Evolutionary conservation across 192 early-diverging fungal species (phyloP).

Genomic region (Podila epigama): DNA sequence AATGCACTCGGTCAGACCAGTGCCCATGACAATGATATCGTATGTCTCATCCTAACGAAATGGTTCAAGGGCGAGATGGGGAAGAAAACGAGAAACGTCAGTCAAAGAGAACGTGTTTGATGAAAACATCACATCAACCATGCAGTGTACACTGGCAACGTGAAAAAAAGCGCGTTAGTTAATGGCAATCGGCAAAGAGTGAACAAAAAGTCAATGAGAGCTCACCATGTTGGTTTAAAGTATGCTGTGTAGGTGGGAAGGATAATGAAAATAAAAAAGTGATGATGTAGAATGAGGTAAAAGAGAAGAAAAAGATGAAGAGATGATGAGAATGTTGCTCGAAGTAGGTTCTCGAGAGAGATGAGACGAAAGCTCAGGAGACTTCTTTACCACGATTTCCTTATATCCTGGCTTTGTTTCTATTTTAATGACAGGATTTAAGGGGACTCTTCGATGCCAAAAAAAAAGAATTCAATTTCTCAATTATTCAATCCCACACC

Average conservation of each 20-base stretch:
- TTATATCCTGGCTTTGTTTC: no score
- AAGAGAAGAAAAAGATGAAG: background rate
- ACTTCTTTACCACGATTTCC: no score
- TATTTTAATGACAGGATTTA: no score
- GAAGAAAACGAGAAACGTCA: background rate
- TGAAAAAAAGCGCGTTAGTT: no score
- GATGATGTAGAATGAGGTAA: background rate
- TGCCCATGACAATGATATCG: slow-evolving; percentile 90
- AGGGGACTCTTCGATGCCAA: no score
- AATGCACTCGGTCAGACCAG: slow-evolving; percentile 91
- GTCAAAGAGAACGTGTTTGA: no score
- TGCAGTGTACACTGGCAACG: no score
- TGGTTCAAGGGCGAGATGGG: background rate
- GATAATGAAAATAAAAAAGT: no score
- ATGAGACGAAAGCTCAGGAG: background rate
- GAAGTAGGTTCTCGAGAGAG: background rate
- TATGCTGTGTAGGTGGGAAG: background rate
- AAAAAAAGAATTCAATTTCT: no score
- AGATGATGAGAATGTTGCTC: background rate
- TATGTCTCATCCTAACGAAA: slow-evolving; percentile 80
- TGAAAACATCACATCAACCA: no score
- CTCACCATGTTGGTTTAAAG: slow-evolving; percentile 1
- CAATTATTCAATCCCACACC: no score
- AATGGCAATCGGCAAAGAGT: no score
- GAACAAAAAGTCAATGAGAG: background rate